Base-by-base conservation (phyloP, 148 eudicot genomes). In the Heliamphora exappendiculata region DNA sequence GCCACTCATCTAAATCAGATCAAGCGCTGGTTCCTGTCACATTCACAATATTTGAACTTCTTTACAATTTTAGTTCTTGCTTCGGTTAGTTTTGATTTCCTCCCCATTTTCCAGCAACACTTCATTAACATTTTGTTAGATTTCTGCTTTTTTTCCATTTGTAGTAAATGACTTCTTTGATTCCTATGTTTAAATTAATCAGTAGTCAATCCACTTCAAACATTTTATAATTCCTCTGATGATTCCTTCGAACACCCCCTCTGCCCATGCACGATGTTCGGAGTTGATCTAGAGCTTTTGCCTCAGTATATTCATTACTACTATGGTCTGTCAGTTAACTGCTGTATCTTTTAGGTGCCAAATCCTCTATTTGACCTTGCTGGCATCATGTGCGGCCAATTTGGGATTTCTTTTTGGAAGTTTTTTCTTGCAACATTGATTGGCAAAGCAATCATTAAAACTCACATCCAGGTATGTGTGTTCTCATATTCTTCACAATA, bases 361-460 rank as follows among this genome's bases (percentile, higher is more conserved):
- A 96, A 96, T 86, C 99, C 99, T 67, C 76, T 96, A 80, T 96
- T 93, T 88, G 99, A 96, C 82, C 97, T 96, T 51, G 99, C 99
- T 71, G 99, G 99, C 76, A 93, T 96, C 73, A 86, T 96, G 97
- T 96, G 97, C 53, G 99, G 99, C 70, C 99, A 96, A 83, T 93
- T 93, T 67, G 99, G 98, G 58, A 83, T 96, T 79, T 88, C 99
- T 36, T 96, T 96, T 73, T 96, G 99, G 99, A 75, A 96, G 79
- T 96, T 96, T 82, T 93, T 96, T 81, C 78, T 91, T 74, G 97
- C 99, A 65, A 96, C 98, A 6, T 66, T 90, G 73, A 45, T 96
- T 29, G 99, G 99, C 77, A 96, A 96, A 83, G 99, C 99, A 49
- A 79, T 96, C 24, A 76, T 96, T 64, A 96, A 96, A 89, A 93